Conservation (phyloP, 345 rosid genomes). For the Acer saccharum region DNA sequence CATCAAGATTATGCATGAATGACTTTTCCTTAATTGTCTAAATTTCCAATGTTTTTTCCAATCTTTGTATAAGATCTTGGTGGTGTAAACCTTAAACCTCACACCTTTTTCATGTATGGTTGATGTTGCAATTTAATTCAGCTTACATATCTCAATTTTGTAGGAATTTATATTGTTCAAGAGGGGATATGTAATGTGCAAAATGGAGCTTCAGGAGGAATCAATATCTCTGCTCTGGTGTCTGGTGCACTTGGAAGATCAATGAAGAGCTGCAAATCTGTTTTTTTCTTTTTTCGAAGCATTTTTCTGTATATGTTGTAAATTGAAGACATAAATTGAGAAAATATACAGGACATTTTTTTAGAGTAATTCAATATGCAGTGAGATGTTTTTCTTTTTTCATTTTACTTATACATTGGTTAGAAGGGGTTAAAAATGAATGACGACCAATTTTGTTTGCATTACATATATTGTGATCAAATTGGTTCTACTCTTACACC, state of each 20-base stretch:
- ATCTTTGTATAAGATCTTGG: background rate
- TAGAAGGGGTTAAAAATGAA: background rate
- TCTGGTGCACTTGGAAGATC: background rate
- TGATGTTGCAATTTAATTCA: background rate
- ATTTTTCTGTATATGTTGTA: background rate
- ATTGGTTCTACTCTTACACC: no score
- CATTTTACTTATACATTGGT: background rate
- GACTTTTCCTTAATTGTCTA: background rate
- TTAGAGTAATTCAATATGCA: background rate
- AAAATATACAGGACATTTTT: no score
- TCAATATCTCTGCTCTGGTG: background rate
- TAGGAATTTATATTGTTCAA: slow-evolving; percentile 89
- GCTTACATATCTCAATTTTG: slow-evolving; percentile 18
- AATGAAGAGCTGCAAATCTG: background rate
- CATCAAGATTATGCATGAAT: background rate
- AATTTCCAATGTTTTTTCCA: background rate
- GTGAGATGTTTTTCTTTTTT: no score
- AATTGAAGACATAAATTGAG: background rate
- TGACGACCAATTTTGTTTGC: background rate
- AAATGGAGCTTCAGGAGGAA: slow-evolving; percentile 74
- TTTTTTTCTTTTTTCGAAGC: background rate
- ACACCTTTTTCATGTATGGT: background rate
- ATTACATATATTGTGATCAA: background rate
- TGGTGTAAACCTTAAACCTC: background rate
- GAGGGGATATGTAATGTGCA: slow-evolving; percentile 72